Percentiles rank a stretch among this genome's conserved stretches.
Conservation (phyloP, 1,284 basidiomycete species). For the Trametes pubescens region DNA sequence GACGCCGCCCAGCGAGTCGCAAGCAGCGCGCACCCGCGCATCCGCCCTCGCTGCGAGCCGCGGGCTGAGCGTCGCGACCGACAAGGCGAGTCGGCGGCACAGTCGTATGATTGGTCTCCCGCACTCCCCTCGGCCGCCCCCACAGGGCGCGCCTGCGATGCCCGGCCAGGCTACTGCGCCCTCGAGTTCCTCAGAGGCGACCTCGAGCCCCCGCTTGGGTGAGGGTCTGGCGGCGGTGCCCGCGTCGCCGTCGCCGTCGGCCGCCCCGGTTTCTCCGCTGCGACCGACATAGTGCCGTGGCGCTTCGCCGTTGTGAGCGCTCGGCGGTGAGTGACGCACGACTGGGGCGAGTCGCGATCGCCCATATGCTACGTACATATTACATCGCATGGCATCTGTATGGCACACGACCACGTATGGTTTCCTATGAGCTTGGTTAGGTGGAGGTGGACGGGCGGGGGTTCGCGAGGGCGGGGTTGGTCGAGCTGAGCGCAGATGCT, state of each 20-base stretch:
- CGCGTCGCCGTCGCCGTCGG: slow-evolving; percentile 23
- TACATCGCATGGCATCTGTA: neutral
- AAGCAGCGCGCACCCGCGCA: slow-evolving; percentile 54
- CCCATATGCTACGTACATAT: slow-evolving; percentile 17
- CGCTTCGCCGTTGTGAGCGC: neutral
- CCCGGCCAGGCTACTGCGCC: neutral
- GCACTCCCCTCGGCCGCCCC: slow-evolving; percentile 44
- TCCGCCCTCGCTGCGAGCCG: slow-evolving; percentile 69
- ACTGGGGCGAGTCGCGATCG: slow-evolving; percentile 15
- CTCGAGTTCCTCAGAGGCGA: neutral
- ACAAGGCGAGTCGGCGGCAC: slow-evolving; percentile 63
- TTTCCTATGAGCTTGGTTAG: slow-evolving; percentile 9
- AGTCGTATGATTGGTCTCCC: slow-evolving; percentile 71
- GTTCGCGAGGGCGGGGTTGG: slow-evolving; percentile 6
- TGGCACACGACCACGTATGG: slow-evolving; percentile 19
- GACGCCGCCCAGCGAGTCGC: slow-evolving; percentile 25
- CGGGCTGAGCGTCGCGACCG: slow-evolving; percentile 70
- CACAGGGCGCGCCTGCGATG: slow-evolving; percentile 26
- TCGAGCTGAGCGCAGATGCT: slow-evolving; percentile 10
- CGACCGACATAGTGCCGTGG: slow-evolving; percentile 33
- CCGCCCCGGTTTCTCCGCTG: slow-evolving; percentile 25
- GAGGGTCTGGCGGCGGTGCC: slow-evolving; percentile 14
- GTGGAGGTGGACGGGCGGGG: neutral
- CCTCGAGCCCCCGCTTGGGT: slow-evolving; percentile 22
- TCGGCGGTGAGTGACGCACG: neutral